Evolutionary conservation across 2,329 filamentous ascomycete genomes (phyloP).

Genomic region (Kalmusia sp.): DNA sequence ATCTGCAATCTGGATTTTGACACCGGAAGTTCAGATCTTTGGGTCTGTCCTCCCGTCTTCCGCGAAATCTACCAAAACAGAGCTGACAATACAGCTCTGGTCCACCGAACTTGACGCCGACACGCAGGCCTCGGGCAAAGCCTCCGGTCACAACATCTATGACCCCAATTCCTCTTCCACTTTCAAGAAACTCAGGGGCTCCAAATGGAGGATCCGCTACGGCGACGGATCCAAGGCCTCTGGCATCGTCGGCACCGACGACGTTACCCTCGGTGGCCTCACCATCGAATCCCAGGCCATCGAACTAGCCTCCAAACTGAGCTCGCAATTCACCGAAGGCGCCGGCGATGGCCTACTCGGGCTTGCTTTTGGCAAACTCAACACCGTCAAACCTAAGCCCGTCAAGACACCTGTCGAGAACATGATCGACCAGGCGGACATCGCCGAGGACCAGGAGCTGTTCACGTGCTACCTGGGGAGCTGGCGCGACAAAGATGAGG

Average conservation of each 20-base stretch:
- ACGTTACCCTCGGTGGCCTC: constrained; percentile 67
- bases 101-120: constrained; percentile 60
- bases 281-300: constrained; percentile 67
- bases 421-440: constrained; percentile 67
- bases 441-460: constrained; percentile 61
- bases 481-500: constrained; percentile 56
- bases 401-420: constrained; percentile 72
- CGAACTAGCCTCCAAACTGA: constrained; percentile 68
- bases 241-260: constrained; percentile 70
- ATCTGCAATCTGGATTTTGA: constrained; percentile 69
- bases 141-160: constrained; percentile 61
- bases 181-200: constrained; percentile 58
- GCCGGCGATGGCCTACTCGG: constrained; percentile 71
- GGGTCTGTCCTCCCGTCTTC: constrained; percentile 50
- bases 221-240: constrained; percentile 72
- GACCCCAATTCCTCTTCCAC: constrained; percentile 67
- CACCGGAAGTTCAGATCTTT: constrained; percentile 74
- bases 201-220: constrained; percentile 71
- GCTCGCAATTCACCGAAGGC: constrained; percentile 62
- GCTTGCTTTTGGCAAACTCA: constrained; percentile 70
- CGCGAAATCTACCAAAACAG: not conserved
- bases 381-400: constrained; percentile 63
- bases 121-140: constrained; percentile 39
- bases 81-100: constrained; percentile 64
- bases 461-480: constrained; percentile 71